Evolutionary conservation across 2,329 filamentous ascomycete species (phyloP), one percentile per base, ranked within the genome.

Genomic region (Trichoderma koningii): DNA sequence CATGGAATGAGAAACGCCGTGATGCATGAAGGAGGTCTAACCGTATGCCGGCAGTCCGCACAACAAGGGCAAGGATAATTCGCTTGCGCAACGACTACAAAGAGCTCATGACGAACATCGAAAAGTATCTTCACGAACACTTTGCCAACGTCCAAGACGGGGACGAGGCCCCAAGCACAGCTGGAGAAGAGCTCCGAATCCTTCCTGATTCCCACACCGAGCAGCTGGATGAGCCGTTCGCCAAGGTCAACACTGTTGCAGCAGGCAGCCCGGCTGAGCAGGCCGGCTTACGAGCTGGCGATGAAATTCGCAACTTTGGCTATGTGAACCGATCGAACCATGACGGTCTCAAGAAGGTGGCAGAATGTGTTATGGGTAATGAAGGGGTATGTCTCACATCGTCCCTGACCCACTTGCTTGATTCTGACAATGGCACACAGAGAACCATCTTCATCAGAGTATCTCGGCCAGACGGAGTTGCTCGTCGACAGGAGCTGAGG

Each of bases 61-160:
- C 92, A n/a, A 97, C 93, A 44, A 85, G 95, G 76, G 86, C 93
- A 30, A 88, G 91, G 67, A 97, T 99, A 70, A 95, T 98, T 70
- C 84, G 89, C 70, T 83, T 98, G 45, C 89, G 91, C 69, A 98
- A 97, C 74, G 95, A 99, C 77, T 94, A 97, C 80, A 97, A 96
- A 75, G 87, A 88, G 45, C 79, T 97, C 50, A 97, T 98, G 93
- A 79, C 79, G 65, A 82, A 84, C 66, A 89, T 98, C 70, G 95
- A 98, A 76, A 89, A 89, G 72, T 88, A 88, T 53, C 84, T 99
- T n/a, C 92, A 98, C 74, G 88, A 90, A 69, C 90, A 95, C 74
- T 97, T 98, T 75, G 93, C 92, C n/a, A 87, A 80, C 67, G 76
- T 91, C 50, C 83, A 85, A 68, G 82, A 86, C 67, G 78, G 80